These are phyloP conservation scores for Graphilbum sp. DNA, from an alignment of 2,329 filamentous ascomycete species.

Conservation along the genomic window DNA sequence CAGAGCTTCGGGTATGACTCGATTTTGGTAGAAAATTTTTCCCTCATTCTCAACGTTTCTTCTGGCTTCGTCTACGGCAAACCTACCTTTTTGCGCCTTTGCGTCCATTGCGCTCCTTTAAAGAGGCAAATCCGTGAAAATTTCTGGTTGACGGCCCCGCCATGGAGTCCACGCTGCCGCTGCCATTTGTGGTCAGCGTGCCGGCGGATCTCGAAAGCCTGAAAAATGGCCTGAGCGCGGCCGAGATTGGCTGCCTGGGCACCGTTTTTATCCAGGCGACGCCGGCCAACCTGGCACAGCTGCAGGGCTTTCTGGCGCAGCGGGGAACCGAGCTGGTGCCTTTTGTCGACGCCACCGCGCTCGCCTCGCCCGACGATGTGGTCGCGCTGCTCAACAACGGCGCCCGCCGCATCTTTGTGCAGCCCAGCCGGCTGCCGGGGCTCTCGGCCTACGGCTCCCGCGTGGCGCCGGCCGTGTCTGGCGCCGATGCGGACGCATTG, in stretches of 20 bases:
- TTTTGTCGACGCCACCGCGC: constrained; percentile 59
- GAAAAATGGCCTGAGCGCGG: constrained; percentile 34
- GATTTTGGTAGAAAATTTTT: not conserved
- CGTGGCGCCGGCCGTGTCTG: constrained; percentile 33
- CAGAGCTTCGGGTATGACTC: not conserved
- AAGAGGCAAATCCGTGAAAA: no score
- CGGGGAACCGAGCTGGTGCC: constrained; percentile 39
- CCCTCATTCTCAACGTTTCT: not conserved
- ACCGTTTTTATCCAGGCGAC: constrained; percentile 39
- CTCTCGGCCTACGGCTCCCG: constrained; percentile 37
- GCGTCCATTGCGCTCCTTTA: no score
- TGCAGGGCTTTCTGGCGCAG: constrained; percentile 29
- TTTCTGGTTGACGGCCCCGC: not conserved
- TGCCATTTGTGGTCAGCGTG: constrained; percentile 44
- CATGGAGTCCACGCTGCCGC: constrained; percentile 50
- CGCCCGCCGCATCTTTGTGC: constrained; percentile 70
- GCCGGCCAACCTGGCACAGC: constrained; percentile 21
- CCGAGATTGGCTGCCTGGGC: constrained; percentile 42
- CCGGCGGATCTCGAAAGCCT: constrained; percentile 26
- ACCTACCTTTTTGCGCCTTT: no score
- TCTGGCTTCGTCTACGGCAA: no score
- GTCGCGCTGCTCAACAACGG: constrained; percentile 71
- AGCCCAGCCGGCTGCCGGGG: constrained; percentile 46
- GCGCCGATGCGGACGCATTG: constrained; percentile 8
- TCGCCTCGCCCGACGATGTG: constrained; percentile 56